Percentiles rank a stretch among this genome's conserved stretches.
These are phyloP conservation scores for Rubus idaeus DNA, from an alignment of 306 rosid genomes.

Conservation along the genomic window DNA sequence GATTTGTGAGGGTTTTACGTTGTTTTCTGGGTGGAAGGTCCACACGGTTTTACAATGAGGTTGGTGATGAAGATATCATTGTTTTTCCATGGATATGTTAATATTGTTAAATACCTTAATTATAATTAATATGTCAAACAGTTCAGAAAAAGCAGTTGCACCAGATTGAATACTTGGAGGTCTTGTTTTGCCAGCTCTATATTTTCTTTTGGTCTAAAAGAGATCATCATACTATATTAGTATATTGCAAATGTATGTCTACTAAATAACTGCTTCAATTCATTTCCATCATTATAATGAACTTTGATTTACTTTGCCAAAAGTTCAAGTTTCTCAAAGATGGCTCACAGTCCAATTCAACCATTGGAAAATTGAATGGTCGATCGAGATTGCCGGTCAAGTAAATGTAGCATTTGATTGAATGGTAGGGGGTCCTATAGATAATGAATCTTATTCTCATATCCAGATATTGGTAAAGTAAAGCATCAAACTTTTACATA, in stretches of 20 bases:
- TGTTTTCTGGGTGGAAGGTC: background rate
- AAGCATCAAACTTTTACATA: background rate
- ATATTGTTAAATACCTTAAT: background rate
- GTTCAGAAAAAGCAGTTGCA: background rate
- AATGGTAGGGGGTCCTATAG: background rate
- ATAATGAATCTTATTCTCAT: background rate
- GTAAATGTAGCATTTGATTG: background rate
- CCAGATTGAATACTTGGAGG: background rate
- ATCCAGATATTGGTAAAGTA: background rate
- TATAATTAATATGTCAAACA: background rate
- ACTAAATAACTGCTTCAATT: background rate
- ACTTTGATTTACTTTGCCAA: background rate
- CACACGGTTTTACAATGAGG: slow-evolving; percentile 6
- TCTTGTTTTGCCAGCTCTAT: slow-evolving; percentile 1
- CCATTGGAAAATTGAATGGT: slow-evolving; percentile 15
- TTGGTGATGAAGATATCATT: background rate
- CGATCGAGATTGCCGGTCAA: slow-evolving; percentile 24
- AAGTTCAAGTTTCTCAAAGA: background rate
- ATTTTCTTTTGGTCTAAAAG: background rate
- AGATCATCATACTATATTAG: background rate
- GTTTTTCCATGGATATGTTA: background rate
- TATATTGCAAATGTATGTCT: background rate
- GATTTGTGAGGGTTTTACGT: background rate
- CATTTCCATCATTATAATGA: background rate
- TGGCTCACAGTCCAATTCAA: background rate